Evolutionary conservation across 352 stramenopile genomes (phyloP).

Genomic region (Pythium aristosporum): DNA sequence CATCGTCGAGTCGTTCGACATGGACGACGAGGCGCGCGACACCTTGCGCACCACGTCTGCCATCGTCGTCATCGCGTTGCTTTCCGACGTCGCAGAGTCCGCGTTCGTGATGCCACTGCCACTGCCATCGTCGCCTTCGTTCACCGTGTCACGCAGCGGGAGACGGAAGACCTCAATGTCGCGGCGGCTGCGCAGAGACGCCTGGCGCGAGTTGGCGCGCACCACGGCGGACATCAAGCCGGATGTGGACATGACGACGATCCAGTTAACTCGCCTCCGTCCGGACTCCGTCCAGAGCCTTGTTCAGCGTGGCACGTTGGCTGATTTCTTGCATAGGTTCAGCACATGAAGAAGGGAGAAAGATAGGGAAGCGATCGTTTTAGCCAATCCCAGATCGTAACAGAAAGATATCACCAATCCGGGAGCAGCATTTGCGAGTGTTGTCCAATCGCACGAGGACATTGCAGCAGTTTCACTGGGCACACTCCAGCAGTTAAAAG

Average conservation of each 20-base stretch:
- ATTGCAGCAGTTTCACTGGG: conserved; percentile 1
- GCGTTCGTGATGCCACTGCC: neutral
- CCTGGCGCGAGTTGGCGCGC: conserved; percentile 4
- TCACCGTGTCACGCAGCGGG: conserved; percentile 61
- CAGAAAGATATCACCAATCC: conserved; percentile 7
- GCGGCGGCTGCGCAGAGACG: conserved; percentile 18
- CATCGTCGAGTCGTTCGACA: conserved; percentile 14
- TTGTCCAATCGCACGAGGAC: conserved; percentile 8
- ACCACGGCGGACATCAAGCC: neutral
- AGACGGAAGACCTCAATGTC: conserved; percentile 71
- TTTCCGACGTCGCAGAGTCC: neutral
- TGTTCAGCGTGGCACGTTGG: too few relatives aligned
- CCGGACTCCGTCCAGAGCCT: too few relatives aligned
- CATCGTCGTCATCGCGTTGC: neutral
- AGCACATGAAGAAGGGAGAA: neutral
- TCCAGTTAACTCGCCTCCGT: too few relatives aligned
- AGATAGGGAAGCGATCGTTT: neutral
- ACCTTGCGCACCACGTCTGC: neutral
- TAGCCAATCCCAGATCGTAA: neutral
- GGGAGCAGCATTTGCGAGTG: neutral
- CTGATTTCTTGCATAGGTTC: neutral
- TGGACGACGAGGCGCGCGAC: conserved; percentile 19
- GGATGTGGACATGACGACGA: too few relatives aligned
- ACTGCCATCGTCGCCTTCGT: conserved; percentile 45
- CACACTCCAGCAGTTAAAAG: conserved; percentile 2